A percentile compares a stretch with the other conserved stretches of the same genome.
Conservation (phyloP, 352 stramenopile genomes). For the Phytophthora kernoviae region DNA sequence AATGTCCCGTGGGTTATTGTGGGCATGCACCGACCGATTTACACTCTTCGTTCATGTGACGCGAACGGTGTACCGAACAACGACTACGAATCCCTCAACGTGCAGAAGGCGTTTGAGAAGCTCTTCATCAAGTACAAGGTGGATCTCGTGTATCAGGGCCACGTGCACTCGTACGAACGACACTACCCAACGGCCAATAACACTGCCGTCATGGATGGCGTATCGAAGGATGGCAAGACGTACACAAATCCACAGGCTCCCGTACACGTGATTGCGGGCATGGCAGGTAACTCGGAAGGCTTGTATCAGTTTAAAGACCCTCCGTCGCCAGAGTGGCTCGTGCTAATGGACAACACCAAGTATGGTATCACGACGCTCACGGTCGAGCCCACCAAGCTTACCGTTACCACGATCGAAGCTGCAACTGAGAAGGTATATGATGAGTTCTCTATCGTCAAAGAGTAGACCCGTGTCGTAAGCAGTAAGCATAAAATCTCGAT, state of each 20-base stretch:
- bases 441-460: constrained; percentile 51
- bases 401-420: constrained; percentile 37
- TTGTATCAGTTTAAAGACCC: constrained; percentile 32
- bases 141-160: constrained; percentile 51
- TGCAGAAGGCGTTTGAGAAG: constrained; percentile 55
- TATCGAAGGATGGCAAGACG: constrained; percentile 41
- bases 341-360: constrained; percentile 33
- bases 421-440: constrained; percentile 29
- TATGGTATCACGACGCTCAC: constrained; percentile 47
- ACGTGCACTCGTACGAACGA: constrained; percentile 57
- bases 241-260: constrained; percentile 56
- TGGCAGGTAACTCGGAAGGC: constrained; percentile 44
- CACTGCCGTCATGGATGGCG: constrained; percentile 39
- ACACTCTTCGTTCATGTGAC: constrained; percentile 41
- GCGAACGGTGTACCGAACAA: constrained; percentile 37
- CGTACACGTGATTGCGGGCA: constrained; percentile 53
- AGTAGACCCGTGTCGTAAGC: constrained; percentile 6
- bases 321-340: constrained; percentile 33
- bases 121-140: constrained; percentile 64
- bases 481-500: background rate
- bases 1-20: constrained; percentile 58
- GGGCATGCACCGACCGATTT: constrained; percentile 56
- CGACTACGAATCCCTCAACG: constrained; percentile 37
- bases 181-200: constrained; percentile 48
- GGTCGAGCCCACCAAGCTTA: constrained; percentile 35